These are phyloP conservation scores for Linaria vulgaris DNA, from an alignment of 257 asterid species.

Conservation along the genomic window DNA sequence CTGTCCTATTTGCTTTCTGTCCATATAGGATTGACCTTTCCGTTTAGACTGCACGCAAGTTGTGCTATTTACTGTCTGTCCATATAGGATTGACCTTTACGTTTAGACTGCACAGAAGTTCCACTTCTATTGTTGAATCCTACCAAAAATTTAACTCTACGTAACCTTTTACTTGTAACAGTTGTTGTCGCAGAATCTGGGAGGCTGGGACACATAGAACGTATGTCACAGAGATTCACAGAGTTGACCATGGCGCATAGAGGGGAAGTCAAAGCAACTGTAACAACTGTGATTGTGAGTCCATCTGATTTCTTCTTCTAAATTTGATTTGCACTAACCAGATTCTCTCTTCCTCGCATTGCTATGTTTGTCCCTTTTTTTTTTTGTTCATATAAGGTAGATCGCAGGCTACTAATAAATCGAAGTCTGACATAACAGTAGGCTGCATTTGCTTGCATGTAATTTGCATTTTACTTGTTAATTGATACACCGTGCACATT, in stretches of 20 bases:
- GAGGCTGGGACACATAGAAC: slow-evolving; percentile 62
- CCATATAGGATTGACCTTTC: no score
- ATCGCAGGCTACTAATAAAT: no score
- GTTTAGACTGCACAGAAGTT: neutral
- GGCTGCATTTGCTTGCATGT: neutral
- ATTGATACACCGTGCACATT: neutral
- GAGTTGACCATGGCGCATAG: slow-evolving; percentile 48
- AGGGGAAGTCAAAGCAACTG: slow-evolving; percentile 84
- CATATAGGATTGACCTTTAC: no score
- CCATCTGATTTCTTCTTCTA: neutral
- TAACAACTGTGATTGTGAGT: slow-evolving; percentile 89
- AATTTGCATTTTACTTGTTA: neutral
- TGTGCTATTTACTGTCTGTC: no score
- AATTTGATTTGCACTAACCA: neutral
- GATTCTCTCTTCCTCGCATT: neutral
- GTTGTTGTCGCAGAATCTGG: slow-evolving; percentile 74
- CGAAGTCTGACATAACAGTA: no score
- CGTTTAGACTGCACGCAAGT: neutral
- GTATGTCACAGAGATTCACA: slow-evolving; percentile 30
- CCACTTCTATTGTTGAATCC: neutral
- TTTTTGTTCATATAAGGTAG: no score
- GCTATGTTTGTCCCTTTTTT: no score
- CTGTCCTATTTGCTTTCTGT: neutral
- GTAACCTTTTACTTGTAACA: slow-evolving; percentile 30
- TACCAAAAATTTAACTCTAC: neutral